A percentile compares a stretch with the other conserved stretches of the same genome.
These are phyloP conservation scores for Boehmeria nivea DNA, from an alignment of 306 rosid species.

Conservation along the genomic window DNA sequence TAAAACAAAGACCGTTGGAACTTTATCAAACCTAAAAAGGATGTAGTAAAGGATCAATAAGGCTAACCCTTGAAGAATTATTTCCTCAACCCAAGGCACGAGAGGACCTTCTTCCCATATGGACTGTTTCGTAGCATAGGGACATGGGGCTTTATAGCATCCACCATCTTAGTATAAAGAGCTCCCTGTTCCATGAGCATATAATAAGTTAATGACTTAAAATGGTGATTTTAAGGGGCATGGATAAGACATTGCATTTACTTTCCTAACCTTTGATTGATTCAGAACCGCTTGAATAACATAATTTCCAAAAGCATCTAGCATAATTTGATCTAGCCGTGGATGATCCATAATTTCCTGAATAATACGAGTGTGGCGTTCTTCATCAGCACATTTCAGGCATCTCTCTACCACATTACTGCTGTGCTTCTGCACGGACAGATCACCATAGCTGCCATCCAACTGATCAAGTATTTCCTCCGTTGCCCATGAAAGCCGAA, in stretches of 20 bases:
- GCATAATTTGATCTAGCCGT: constrained; percentile 45
- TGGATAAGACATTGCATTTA: no score
- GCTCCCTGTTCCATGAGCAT: constrained; percentile 29
- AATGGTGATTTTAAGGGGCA: no score
- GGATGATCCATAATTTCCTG: constrained; percentile 32
- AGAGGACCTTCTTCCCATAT: constrained; percentile 49
- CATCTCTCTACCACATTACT: constrained; percentile 54
- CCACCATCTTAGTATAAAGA: constrained; percentile 30
- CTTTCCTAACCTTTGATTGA: constrained; percentile 35
- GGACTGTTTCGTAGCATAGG: constrained; percentile 43
- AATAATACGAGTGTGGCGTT: constrained; percentile 14
- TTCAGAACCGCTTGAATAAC: constrained; percentile 43
- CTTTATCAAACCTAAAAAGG: not conserved
- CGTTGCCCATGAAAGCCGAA: constrained; percentile 39
- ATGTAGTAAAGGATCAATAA: not conserved
- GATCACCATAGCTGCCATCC: constrained; percentile 40
- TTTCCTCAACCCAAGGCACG: constrained; percentile 31
- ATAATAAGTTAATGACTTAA: no score
- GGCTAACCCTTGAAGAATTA: constrained; percentile 8
- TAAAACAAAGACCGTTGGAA: not conserved
- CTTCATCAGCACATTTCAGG: constrained; percentile 33
- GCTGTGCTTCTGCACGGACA: constrained; percentile 51
- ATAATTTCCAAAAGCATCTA: constrained; percentile 51
- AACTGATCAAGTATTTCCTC: constrained; percentile 31
- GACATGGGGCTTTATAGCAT: constrained; percentile 38